Conservation (phyloP, 1,139 yeast species). For the Barnettozyma hawaiiensis region DNA sequence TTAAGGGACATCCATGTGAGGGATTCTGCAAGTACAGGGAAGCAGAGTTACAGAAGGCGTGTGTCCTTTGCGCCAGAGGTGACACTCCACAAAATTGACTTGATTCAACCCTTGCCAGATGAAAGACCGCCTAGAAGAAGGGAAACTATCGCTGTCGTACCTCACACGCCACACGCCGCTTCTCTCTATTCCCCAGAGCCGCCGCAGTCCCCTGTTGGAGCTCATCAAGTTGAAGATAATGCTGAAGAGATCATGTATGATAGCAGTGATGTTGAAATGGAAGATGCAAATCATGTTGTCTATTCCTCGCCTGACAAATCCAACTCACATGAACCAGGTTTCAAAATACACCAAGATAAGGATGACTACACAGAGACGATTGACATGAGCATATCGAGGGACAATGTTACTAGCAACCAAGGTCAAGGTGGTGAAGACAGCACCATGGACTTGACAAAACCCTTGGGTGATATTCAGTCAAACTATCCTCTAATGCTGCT, state of each 20-base stretch:
- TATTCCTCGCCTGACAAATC: constrained; percentile 20
- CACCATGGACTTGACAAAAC: constrained; percentile 30
- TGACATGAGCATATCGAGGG: constrained; percentile 21
- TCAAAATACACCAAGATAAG: constrained; percentile 19
- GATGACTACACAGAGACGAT: constrained; percentile 19
- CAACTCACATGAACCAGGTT: constrained; percentile 5
- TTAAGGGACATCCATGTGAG: constrained; percentile 15
- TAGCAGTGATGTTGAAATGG: constrained; percentile 26
- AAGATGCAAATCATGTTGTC: constrained; percentile 22
- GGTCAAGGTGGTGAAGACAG: too few relatives aligned
- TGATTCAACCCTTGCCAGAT: constrained; percentile 33
- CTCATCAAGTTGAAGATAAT: constrained; percentile 10
- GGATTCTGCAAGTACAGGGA: constrained; percentile 7
- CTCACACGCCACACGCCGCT: constrained; percentile 11
- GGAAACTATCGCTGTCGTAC: constrained; percentile 33
- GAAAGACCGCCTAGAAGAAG: constrained; percentile 31
- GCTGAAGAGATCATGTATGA: constrained; percentile 19
- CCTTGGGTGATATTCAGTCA: constrained; percentile 21
- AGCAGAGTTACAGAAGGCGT: constrained; percentile 36
- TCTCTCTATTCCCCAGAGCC: background rate
- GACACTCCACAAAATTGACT: constrained; percentile 59
- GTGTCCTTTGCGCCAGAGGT: constrained; percentile 78
- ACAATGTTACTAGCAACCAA: constrained; percentile 7
- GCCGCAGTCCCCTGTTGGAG: background rate
- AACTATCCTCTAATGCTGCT: background rate